Evolutionary conservation across 331 rosid species (phyloP), one percentile per base, ranked within the genome.

Genomic region (Phaseolus coccineus): DNA sequence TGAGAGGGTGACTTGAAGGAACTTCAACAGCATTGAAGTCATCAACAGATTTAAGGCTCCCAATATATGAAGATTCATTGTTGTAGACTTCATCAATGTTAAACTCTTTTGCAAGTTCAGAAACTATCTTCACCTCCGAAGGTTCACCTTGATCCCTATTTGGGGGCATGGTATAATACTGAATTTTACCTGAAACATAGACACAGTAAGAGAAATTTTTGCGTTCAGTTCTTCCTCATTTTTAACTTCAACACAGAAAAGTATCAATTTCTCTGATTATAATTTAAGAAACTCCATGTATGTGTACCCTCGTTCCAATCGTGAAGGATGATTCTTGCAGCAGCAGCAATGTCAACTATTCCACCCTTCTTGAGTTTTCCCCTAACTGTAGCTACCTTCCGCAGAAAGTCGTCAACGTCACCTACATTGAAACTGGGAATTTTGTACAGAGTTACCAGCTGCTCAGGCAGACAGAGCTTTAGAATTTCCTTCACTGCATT

Each of bases 281-380:
- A 15, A 6, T 9, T 56, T 67, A 42, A 27, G 7, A 65, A 46
- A 69, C 5, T 55, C 58, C 58, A 46, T 15, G 25, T 11, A 69
- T 44, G 31, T 77, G 47, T 88, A 96, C 98, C 99, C 81, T 89
- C 90, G 42, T 96, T 96, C 98, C 99, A 96, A 80, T 93, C 99
- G 66, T 88, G 98, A 78, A 96, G 95, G 77, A 96, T 77, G 10
- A 96, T 96, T 86, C 93, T 89, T 40, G 99, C 99, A n/a, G 97
- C 85, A 77, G 99, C 88, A 8, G 74, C 89, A 27, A 85, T 67
- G 77, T 96, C 98, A 75, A 90, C 86, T 61, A 93, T 35, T 58
- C 97, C 98, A 56, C 98, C 98, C 80, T 90, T 93, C 84, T 90
- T 96, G 40, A 93, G 96, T 86, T 89, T 96, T 22, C 99, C 98